Percentiles rank a stretch among this genome's conserved stretches.
phyloP scores from a whole-genome alignment of 2,329 filamentous ascomycete species.

The Phialemoniopsis sp. region DNA sequence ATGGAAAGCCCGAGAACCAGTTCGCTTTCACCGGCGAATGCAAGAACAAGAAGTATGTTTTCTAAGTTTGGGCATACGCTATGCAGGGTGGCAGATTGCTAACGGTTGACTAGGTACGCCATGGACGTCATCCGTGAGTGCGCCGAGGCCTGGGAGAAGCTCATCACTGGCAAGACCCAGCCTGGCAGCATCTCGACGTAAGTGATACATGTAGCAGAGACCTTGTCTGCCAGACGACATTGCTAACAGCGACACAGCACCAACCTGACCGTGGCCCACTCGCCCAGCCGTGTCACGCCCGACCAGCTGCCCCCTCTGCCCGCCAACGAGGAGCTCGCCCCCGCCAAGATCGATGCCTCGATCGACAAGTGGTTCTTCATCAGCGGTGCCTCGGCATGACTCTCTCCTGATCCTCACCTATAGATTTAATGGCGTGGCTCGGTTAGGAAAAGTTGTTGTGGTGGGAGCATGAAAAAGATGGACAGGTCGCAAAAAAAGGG shows the following conservation, averaged over 20 bases:
- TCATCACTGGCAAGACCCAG: slow-evolving; percentile 84
- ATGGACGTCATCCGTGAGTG: slow-evolving; percentile 95
- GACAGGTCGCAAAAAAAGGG: not conserved
- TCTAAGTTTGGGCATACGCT: not conserved
- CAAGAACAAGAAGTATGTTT: slow-evolving; percentile 92
- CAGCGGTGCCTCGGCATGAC: slow-evolving; percentile 83
- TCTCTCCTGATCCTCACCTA: slow-evolving; percentile 6
- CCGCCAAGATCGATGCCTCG: slow-evolving; percentile 88
- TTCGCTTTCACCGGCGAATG: slow-evolving; percentile 99
- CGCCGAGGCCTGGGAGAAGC: slow-evolving; percentile 92
- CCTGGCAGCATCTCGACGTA: slow-evolving; percentile 78
- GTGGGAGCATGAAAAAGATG: too few species aligned
- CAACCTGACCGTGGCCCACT: slow-evolving; percentile 75
- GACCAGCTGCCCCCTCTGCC: slow-evolving; percentile 74
- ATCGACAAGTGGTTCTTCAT: slow-evolving; percentile 99
- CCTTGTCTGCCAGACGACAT: slow-evolving; percentile 5
- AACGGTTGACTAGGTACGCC: slow-evolving; percentile 62
- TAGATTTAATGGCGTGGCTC: slow-evolving; percentile 1
- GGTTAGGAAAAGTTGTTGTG: too few species aligned
- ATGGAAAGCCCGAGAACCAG: slow-evolving; percentile 99
- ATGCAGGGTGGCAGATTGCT: slow-evolving; percentile 12
- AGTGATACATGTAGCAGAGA: slow-evolving; percentile 35
- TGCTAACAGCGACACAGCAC: slow-evolving; percentile 50
- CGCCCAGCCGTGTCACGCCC: slow-evolving; percentile 65
- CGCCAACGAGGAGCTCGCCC: slow-evolving; percentile 70